A percentile compares a stretch with the other conserved stretches of the same genome.
phyloP scores from a whole-genome alignment of 495 filamentous ascomycete genomes.

The Neurospora pannonica region DNA sequence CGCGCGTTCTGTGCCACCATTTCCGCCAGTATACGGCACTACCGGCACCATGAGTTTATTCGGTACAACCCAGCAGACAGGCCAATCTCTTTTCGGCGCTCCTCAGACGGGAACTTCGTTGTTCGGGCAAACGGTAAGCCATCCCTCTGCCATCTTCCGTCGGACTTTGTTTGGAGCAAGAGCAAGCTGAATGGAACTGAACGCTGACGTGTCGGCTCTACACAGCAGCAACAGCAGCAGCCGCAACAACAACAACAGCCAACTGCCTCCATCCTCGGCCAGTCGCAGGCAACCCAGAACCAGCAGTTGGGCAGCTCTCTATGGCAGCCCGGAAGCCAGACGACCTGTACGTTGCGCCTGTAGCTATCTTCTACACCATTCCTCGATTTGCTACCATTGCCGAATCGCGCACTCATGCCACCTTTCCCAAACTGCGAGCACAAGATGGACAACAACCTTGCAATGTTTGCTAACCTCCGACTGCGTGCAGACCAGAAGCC shows the following conservation, averaged over 20 bases:
- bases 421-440: not conserved
- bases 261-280: conserved; percentile 18
- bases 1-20: not conserved
- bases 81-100: not conserved
- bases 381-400: not conserved
- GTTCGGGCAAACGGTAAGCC: not conserved
- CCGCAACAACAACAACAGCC: conserved; percentile 25
- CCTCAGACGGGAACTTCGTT: not conserved
- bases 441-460: not conserved
- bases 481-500: conserved; percentile 56
- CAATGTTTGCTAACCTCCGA: conserved; percentile 8
- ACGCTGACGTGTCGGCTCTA: not conserved
- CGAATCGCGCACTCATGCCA: not conserved
- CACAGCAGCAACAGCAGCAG: conserved; percentile 25
- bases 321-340: conserved; percentile 39
- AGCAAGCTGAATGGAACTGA: not conserved
- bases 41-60: not conserved
- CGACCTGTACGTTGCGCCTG: conserved; percentile 26
- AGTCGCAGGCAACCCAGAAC: conserved; percentile 23
- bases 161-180: not conserved
- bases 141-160: not conserved
- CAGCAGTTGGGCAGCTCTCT: conserved; percentile 31
- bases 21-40: not conserved
- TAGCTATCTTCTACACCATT: not conserved
- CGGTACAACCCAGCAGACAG: not conserved